These are phyloP conservation scores for Barnettozyma botsteinii DNA, from an alignment of 805 yeast species.

Conservation along the genomic window DNA sequence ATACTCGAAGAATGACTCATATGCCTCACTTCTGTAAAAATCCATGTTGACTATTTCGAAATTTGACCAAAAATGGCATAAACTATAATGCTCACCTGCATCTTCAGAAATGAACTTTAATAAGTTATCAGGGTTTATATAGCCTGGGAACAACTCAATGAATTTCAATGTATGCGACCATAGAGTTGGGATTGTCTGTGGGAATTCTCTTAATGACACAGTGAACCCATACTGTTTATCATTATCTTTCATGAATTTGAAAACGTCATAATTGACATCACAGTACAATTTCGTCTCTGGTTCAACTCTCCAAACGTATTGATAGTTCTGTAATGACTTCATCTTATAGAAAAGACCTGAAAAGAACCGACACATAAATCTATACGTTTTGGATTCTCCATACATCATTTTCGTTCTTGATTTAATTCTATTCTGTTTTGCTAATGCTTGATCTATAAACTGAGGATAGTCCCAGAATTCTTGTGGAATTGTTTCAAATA, in stretches of 20 bases:
- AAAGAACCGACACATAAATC: constrained; percentile 72
- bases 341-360: constrained; percentile 55
- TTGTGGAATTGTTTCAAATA: constrained; percentile 38
- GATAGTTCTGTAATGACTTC: constrained; percentile 38
- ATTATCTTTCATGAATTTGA: constrained; percentile 55
- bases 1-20: constrained; percentile 52
- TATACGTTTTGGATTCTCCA: constrained; percentile 45
- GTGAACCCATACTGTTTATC: constrained; percentile 72
- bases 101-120: constrained; percentile 59
- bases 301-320: constrained; percentile 57
- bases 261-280: constrained; percentile 50
- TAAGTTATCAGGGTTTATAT: constrained; percentile 46
- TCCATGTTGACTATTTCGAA: constrained; percentile 71
- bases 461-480: constrained; percentile 45
- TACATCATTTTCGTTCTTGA: constrained; percentile 32
- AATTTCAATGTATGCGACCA: constrained; percentile 67
- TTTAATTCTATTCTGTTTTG: constrained; percentile 27
- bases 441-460: constrained; percentile 32
- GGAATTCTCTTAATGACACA: constrained; percentile 71
- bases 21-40: constrained; percentile 55
- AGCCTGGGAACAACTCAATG: constrained; percentile 38
- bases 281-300: constrained; percentile 52
- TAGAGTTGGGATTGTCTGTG: constrained; percentile 68
- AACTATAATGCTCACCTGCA: constrained; percentile 56
- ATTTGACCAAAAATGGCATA: constrained; percentile 82